Conservation (phyloP, 2,329 filamentous ascomycete species). For the Drechslerella stenobrocha region DNA sequence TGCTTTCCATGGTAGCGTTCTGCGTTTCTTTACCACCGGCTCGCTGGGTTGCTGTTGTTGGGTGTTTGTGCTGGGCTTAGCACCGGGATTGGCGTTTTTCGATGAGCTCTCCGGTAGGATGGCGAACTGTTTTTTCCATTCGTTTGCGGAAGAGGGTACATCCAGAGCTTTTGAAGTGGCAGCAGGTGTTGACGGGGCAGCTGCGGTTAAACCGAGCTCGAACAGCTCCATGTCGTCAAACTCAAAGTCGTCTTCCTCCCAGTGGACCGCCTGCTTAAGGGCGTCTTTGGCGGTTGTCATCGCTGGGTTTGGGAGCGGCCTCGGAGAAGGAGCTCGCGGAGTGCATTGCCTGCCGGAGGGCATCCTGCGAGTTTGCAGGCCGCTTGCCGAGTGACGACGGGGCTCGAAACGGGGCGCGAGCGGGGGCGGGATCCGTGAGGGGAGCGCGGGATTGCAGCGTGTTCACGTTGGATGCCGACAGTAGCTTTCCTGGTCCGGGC, state of each 20-base stretch:
- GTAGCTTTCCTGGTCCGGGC: conserved; percentile 34
- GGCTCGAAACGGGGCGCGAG: conserved; percentile 6
- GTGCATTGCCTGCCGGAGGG: conserved; percentile 30
- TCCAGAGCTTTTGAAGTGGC: neutral
- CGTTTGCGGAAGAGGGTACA: conserved; percentile 9
- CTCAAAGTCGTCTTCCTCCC: conserved; percentile 47
- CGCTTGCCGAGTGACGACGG: conserved; percentile 34
- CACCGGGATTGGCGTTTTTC: conserved; percentile 1
- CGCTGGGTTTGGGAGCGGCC: conserved; percentile 15
- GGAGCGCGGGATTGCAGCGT: conserved; percentile 28
- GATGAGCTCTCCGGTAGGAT: conserved; percentile 11
- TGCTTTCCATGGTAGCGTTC: conserved; percentile 34
- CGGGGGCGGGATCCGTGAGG: neutral
- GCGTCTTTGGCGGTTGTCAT: conserved; percentile 38
- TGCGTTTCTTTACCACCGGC: conserved; percentile 25
- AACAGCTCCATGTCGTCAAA: conserved; percentile 42
- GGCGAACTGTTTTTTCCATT: conserved; percentile 36
- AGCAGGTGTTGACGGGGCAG: conserved; percentile 1
- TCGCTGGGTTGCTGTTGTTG: conserved; percentile 13
- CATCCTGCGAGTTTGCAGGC: conserved; percentile 33
- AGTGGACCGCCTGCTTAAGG: conserved; percentile 41
- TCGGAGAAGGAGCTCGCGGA: conserved; percentile 39
- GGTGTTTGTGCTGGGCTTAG: conserved; percentile 13
- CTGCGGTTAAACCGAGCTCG: conserved; percentile 20
- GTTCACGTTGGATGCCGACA: conserved; percentile 27